These are phyloP conservation scores for Vitellaria paradoxa DNA, from an alignment of 179 eudicot genomes.

Conservation along the genomic window DNA sequence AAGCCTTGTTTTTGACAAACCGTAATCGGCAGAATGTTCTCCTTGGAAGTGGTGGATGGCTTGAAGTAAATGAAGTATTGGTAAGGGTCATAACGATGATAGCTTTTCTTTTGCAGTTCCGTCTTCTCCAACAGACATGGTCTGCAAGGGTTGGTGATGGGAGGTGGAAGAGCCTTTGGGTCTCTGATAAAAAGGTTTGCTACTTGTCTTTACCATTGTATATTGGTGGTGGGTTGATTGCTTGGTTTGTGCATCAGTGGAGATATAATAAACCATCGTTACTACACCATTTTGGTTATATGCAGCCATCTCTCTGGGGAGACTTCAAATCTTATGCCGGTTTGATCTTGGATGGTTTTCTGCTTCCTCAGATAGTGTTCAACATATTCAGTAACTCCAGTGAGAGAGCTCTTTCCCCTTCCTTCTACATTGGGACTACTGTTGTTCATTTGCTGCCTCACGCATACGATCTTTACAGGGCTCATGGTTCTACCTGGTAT, in stretches of 20 bases:
- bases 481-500: constrained; percentile 55
- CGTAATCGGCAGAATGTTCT: constrained; percentile 50
- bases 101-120: constrained; percentile 79
- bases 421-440: constrained; percentile 78
- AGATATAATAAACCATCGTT: constrained; percentile 15
- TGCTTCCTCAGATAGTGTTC: constrained; percentile 82
- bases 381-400: constrained; percentile 62
- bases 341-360: constrained; percentile 67
- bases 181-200: constrained; percentile 62
- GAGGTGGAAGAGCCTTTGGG: constrained; percentile 41
- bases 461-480: constrained; percentile 69
- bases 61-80: constrained; percentile 83
- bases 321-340: constrained; percentile 77
- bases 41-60: constrained; percentile 72
- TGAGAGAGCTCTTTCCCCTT: constrained; percentile 57
- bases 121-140: constrained; percentile 83
- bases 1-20: constrained; percentile 64
- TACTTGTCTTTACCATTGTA: constrained; percentile 56
- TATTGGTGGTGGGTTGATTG: constrained; percentile 51
- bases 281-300: constrained; percentile 9
- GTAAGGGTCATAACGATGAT: constrained; percentile 84
- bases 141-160: constrained; percentile 49
- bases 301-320: constrained; percentile 42
- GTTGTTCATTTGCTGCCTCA: constrained; percentile 87
- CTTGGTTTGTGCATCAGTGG: constrained; percentile 52